phyloP scores from a whole-genome alignment of 306 rosid genomes.

The Citrullus colocynthis region DNA sequence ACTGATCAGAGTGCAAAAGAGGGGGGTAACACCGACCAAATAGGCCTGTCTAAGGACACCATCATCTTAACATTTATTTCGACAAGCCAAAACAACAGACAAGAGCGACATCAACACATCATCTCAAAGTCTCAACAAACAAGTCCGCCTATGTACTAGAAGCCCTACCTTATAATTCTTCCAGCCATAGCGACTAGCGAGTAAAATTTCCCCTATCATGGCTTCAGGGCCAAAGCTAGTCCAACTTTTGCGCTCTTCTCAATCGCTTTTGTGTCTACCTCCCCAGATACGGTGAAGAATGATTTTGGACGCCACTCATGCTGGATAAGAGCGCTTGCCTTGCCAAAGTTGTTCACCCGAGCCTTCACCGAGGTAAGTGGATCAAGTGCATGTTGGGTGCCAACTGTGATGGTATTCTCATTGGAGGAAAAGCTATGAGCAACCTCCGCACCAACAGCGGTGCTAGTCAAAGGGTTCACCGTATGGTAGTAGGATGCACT shows the following conservation, averaged over 20 bases:
- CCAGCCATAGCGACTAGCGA: neutral
- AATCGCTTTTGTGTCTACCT: conserved; percentile 76
- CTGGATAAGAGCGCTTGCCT: conserved; percentile 71
- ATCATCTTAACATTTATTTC: conserved; percentile 22
- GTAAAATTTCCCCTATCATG: conserved; percentile 28
- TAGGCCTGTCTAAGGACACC: conserved; percentile 5
- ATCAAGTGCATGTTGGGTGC: conserved; percentile 69
- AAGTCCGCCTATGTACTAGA: conserved; percentile 24
- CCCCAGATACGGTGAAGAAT: conserved; percentile 75
- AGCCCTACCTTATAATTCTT: conserved; percentile 24
- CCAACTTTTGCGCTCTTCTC: conserved; percentile 89
- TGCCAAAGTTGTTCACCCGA: conserved; percentile 61
- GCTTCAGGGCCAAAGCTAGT: conserved; percentile 72
- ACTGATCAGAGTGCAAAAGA: neutral
- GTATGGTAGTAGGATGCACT: conserved; percentile 70
- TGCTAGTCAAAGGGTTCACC: conserved; percentile 44
- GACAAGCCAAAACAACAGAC: conserved; percentile 16
- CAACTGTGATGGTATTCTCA: conserved; percentile 64
- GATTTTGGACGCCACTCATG: conserved; percentile 96
- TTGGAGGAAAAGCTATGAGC: conserved; percentile 52
- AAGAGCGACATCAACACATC: conserved; percentile 1
- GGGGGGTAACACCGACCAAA: neutral
- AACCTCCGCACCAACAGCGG: conserved; percentile 80
- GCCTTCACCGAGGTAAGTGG: conserved; percentile 61
- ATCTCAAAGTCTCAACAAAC: conserved; percentile 21